Conservation (phyloP, 768 basidiomycete genomes). For the Lentinula sp. region DNA sequence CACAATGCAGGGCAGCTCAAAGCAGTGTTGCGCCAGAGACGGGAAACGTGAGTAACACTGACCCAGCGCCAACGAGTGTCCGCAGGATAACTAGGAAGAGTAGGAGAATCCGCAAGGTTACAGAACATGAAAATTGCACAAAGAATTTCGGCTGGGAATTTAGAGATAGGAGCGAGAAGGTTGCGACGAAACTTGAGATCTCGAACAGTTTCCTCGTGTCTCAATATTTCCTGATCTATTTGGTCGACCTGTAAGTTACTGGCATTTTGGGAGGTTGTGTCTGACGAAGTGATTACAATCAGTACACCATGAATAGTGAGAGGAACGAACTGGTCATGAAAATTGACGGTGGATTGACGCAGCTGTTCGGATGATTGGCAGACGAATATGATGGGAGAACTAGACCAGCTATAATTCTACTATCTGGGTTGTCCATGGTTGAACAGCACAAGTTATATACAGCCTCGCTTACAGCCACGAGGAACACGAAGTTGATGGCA, state of each 20-base stretch:
- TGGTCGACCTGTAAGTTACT: background rate
- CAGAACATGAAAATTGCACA: slow-evolving; percentile 29
- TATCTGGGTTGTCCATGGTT: background rate
- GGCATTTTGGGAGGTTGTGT: background rate
- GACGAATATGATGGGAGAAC: background rate
- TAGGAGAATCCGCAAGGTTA: slow-evolving; percentile 5
- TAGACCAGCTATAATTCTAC: slow-evolving; percentile 26
- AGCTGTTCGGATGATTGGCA: background rate
- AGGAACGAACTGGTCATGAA: slow-evolving; percentile 12
- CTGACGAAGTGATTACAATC: background rate
- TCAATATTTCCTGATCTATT: slow-evolving; percentile 31
- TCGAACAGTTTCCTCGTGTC: slow-evolving; percentile 26
- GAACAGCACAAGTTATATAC: background rate
- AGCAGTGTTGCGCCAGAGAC: slow-evolving; percentile 38
- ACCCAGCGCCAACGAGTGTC: slow-evolving; percentile 29
- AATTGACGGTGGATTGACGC: background rate
- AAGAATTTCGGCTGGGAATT: slow-evolving; percentile 37
- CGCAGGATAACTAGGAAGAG: slow-evolving; percentile 23
- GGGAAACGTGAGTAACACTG: slow-evolving; percentile 30
- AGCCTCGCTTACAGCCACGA: background rate
- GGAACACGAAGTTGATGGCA: background rate
- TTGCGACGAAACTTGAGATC: slow-evolving; percentile 30
- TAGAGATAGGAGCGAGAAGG: slow-evolving; percentile 26
- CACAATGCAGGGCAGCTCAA: slow-evolving; percentile 34
- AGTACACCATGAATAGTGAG: background rate